Base-by-base conservation (phyloP, 768 basidiomycete genomes). In the Mycena amicta region DNA sequence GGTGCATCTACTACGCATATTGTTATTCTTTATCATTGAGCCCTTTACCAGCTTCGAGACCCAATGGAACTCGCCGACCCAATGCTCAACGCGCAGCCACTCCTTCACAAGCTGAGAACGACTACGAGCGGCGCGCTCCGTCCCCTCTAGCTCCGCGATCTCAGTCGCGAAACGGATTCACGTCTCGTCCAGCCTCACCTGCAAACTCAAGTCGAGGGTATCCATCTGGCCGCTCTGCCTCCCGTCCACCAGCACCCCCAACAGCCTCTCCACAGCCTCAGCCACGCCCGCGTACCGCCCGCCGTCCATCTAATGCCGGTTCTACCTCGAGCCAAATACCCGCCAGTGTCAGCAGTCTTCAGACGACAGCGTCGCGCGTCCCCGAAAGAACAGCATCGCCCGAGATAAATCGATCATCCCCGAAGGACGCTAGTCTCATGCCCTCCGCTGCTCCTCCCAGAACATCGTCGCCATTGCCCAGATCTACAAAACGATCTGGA, bases 281-380 rank as follows among this genome's bases (percentile, higher is more conserved):
- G 67, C 39, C 69, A 26, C 71, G 74, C 22, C 53, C 70, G 13
- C 70, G 74, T 22, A 69, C 68, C 41, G 56, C 63, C 25, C 75
- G 80, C 49, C 74, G 77, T 15, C 83, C 82, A 11, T 80, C 80
- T 11, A 78, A 81, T 59, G 75, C 77, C 20, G 72, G 77, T 26
- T 74, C 77, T 6, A 72, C 76, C 25, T 71, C 73, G 8, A 71
- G 71, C 56, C 76, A 71, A 31, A 56, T 67, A 52, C 59, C 71
- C 4, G 64, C 77, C 37, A 59, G 55, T n/a, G 29, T n/a, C 39
- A 60, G 58, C 47, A 60, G 37, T 49, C 43, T 30, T n/a, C n/a
- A n/a, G n/a, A n/a, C n/a, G n/a, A n/a, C 23, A 45, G 27, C 13
- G 59, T 51, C 15, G 53, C 46, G 27, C 33, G 55, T 12, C 66